Conservation (phyloP, 1,284 basidiomycete genomes). For the Malassezia arunalokei region DNA sequence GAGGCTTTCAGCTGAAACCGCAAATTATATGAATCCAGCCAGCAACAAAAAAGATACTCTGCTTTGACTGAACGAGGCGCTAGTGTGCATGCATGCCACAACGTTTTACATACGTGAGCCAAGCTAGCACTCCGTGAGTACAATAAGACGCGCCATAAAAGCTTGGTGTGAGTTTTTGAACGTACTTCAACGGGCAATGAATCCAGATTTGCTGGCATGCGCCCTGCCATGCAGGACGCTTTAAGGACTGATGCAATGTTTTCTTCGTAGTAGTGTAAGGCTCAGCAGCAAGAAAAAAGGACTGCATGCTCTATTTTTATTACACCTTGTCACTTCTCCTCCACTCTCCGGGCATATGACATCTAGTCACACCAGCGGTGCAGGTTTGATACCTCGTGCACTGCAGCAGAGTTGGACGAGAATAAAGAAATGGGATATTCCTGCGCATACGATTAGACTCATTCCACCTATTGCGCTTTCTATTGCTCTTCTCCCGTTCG, state of each 20-base stretch:
- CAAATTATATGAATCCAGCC: conserved; percentile 15
- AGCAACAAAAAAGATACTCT: conserved; percentile 8
- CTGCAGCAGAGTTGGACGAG: no score
- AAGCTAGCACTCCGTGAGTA: background rate
- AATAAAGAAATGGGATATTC: no score
- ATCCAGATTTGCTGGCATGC: background rate
- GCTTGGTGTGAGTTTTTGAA: background rate
- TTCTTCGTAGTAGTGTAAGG: no score
- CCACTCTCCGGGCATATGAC: no score
- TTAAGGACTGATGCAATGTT: background rate
- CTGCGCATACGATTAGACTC: no score
- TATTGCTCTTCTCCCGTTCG: conserved; percentile 6
- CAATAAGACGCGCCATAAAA: conserved; percentile 8
- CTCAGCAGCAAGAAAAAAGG: no score
- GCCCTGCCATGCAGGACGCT: background rate
- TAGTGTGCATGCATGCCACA: background rate
- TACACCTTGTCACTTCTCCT: no score
- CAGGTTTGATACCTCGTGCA: no score
- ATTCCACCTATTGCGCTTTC: background rate
- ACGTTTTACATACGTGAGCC: background rate
- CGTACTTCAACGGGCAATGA: conserved; percentile 5
- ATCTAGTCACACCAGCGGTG: no score
- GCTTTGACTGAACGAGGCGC: background rate
- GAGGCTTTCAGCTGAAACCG: background rate
- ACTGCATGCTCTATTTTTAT: no score